Evolutionary conservation across 768 basidiomycete species (phyloP), one percentile per base, ranked within the genome.

Genomic region (Collybiopsis luxurians): DNA sequence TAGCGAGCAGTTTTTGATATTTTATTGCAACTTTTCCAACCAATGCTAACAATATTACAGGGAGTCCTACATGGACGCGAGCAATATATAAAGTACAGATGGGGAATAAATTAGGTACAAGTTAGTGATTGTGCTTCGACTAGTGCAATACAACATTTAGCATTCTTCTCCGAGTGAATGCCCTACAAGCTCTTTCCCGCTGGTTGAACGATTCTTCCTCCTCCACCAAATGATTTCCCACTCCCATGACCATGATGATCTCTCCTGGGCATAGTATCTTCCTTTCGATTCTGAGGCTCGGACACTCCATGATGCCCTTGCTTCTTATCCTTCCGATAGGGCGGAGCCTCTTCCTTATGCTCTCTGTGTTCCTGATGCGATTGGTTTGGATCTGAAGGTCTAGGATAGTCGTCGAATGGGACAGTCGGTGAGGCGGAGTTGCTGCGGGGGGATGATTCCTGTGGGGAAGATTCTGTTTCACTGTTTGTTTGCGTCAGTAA

Each of bases 231-330:
- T 19, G 28, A 30, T n/a, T 49, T 17, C 19, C 48, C 48, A 34
- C 19, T 19, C 31, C 48, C 30, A 34, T 34, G 31, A 6, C 31
- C 31, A 49, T 31, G 11, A 34, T 49, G 30, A 9, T 49, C 48
- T 31, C 48, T 49, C 19, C 27, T 49, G 10, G 48, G 48, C 48
- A 49, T 49, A 15, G 48, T 49, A 17, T 49, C 48, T 21, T 49
- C 48, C 48, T 39, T 34, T 21, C 36, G 40, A n/a, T 15, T 15
- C 19, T 21, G 19, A 42, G 17, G 9, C 19, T 42, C 40, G 5
- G 40, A 42, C 40, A 6, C 31, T 34, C 6, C n/a, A 38, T 38
- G 36, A 7, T 38, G 40, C 2, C 34, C 50, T 12, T 27, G 31
- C 7, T 51, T 51, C 50, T 51, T 34, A 21, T 51, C 50, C 23